Conservation (phyloP, 352 stramenopile genomes). For the Globisporangium recalcitrans region DNA sequence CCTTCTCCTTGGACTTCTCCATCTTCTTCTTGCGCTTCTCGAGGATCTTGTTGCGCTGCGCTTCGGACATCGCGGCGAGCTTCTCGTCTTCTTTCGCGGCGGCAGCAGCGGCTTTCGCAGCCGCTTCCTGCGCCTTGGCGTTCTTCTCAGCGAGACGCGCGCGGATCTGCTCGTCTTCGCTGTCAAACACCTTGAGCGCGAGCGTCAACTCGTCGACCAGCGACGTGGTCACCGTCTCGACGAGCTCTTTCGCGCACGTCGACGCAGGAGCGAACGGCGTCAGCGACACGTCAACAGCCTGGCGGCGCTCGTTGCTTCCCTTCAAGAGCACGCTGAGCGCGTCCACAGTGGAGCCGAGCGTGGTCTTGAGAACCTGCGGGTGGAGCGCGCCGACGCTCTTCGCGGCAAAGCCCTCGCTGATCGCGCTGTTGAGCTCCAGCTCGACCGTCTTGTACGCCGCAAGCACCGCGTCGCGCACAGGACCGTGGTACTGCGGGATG, state of each 20-base stretch:
- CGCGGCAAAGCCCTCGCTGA: constrained; percentile 19
- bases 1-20: constrained; percentile 81
- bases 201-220: constrained; percentile 45
- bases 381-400: constrained; percentile 34
- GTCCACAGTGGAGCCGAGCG: constrained; percentile 47
- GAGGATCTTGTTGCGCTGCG: constrained; percentile 67
- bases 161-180: constrained; percentile 59
- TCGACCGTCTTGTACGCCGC: constrained; percentile 67
- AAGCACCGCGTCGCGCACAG: constrained; percentile 60
- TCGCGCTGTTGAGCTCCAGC: constrained; percentile 57
- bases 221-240: constrained; percentile 33
- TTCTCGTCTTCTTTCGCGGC: constrained; percentile 82
- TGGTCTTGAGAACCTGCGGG: constrained; percentile 60
- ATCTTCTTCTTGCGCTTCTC: constrained; percentile 83
- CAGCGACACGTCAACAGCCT: constrained; percentile 17
- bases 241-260: constrained; percentile 39
- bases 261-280: constrained; percentile 19
- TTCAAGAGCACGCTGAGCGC: constrained; percentile 51
- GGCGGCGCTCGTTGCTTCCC: constrained; percentile 50
- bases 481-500: constrained; percentile 83
- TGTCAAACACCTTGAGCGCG: constrained; percentile 49
- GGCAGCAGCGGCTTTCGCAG: constrained; percentile 62
- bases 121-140: constrained; percentile 57
- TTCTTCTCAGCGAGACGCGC: constrained; percentile 46
- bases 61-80: constrained; percentile 68